Base-by-base conservation (phyloP, 2,329 filamentous ascomycete species). In the Cordyceps pruinosa region DNA sequence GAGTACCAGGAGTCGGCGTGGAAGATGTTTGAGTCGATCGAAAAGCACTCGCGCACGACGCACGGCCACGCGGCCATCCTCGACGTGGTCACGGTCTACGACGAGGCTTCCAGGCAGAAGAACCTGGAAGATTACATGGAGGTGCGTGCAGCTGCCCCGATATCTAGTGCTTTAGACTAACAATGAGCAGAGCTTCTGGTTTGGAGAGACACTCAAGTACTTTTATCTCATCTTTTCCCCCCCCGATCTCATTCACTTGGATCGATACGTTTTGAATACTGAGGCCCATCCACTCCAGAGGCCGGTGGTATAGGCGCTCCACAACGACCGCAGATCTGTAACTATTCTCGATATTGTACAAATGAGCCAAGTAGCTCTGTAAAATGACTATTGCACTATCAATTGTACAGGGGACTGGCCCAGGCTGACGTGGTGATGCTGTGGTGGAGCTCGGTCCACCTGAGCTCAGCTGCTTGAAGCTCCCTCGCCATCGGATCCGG, bases 111-210 rank as follows among this genome's bases (percentile, higher is more conserved):
- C 23, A 56, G 58, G 52, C 71, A 75, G 37, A 82, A 87, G 64
- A 84, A 89, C 3, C 69, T 76, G 10, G 58, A 63, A 15, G 59
- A 72, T 5, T 69, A 76, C 61, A 90, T 90, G 87, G 87, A 94
- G 74, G 34, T 35, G 77, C 65, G 70, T 5, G 13, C 21, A 42
- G 6, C 19, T 2, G 13, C 3, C 4, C 8, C 39, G 9, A 21
- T 41, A 7, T 23, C 6, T 25, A 12, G 74, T 87, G 87, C 63
- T 95, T 92, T 72, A 84, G 88, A 76, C 90, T 94, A 68, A 89
- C 89, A 0, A 89, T 94, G 73, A 59, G 35, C 61, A 66, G 73
- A 87, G 83, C 57, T 89, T 88, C 68, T 89, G 86, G 84, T 74
- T 87, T 19, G 81, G 81, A 1, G 82, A 85, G 70, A 85, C 82